These are phyloP conservation scores for Neofusicoccum kwambonambiense DNA, from an alignment of 2,329 filamentous ascomycete genomes.

Conservation along the genomic window DNA sequence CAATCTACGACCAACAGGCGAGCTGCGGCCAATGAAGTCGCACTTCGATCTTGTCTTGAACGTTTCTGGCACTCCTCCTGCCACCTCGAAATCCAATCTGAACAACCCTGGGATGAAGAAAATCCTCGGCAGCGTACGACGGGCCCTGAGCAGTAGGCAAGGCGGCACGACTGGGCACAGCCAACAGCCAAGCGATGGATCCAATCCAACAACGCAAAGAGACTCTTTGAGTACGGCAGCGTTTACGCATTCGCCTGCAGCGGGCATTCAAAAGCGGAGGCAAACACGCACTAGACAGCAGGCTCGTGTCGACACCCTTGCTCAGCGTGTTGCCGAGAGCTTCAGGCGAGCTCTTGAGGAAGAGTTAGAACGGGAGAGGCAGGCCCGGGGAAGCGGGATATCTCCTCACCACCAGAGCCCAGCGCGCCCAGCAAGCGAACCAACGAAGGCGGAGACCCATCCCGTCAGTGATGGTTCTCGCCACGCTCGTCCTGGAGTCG, in stretches of 20 bases:
- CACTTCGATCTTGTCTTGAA: conserved; percentile 31
- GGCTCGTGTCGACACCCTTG: conserved; percentile 75
- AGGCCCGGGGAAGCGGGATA: not conserved
- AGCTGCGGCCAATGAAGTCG: conserved; percentile 31
- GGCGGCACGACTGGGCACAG: not conserved
- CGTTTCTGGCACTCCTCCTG: conserved; percentile 26
- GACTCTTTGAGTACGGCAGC: not conserved
- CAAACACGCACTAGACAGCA: conserved; percentile 34
- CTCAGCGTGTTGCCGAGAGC: conserved; percentile 74
- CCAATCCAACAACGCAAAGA: not conserved
- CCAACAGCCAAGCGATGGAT: conserved; percentile 13
- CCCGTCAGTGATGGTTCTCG: conserved; percentile 3
- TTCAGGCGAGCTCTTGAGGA: conserved; percentile 75
- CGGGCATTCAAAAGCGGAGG: conserved; percentile 19
- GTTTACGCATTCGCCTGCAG: not conserved
- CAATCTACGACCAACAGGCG: conserved; percentile 44
- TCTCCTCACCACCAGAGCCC: not conserved
- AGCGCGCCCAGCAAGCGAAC: not conserved
- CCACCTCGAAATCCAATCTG: conserved; percentile 34
- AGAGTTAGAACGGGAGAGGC: conserved; percentile 45
- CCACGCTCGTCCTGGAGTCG: not conserved
- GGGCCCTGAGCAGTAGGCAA: conserved; percentile 68
- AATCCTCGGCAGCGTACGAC: conserved; percentile 80
- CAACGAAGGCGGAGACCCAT: not conserved
- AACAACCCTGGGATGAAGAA: conserved; percentile 76